phyloP scores from a whole-genome alignment of 208 protist species.

The Phytomonas francai region DNA sequence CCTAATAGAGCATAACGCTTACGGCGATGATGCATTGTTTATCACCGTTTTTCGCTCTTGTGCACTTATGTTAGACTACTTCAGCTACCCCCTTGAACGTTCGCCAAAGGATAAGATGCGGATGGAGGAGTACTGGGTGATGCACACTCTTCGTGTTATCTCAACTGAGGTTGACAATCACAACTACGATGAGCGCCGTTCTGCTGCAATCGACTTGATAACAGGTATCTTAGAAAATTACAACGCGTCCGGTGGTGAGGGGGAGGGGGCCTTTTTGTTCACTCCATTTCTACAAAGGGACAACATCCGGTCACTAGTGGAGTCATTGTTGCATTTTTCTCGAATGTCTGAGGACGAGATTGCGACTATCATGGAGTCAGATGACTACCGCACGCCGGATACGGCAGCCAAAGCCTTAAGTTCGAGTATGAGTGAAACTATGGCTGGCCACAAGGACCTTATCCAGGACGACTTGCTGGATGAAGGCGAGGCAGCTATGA shows the following conservation, averaged over 20 bases:
- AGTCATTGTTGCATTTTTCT: constrained; percentile 44
- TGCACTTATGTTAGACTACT: constrained; percentile 76
- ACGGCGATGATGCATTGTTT: constrained; percentile 41
- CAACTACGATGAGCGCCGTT: constrained; percentile 38
- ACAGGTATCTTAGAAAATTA: constrained; percentile 43
- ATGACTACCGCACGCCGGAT: constrained; percentile 74
- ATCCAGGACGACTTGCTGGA: constrained; percentile 54
- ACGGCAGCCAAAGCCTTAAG: constrained; percentile 22
- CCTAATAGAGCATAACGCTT: constrained; percentile 43
- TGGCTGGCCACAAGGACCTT: constrained; percentile 49
- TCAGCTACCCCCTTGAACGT: constrained; percentile 56
- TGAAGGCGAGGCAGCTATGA: constrained; percentile 63
- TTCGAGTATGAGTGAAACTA: constrained; percentile 8
- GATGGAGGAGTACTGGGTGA: constrained; percentile 42
- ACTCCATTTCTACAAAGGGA: constrained; percentile 25
- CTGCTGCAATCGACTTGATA: constrained; percentile 62
- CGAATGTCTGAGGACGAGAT: constrained; percentile 72
- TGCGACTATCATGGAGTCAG: constrained; percentile 50
- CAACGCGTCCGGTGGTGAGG: constrained; percentile 53
- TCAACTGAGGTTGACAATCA: constrained; percentile 19
- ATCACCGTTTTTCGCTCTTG: constrained; percentile 64
- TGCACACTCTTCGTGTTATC: constrained; percentile 38
- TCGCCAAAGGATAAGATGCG: constrained; percentile 21
- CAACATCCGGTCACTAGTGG: constrained; percentile 21
- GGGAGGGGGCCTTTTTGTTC: constrained; percentile 29